Evolutionary conservation across 2,329 filamentous ascomycete species (phyloP), one percentile per base, ranked within the genome.

Genomic region (Magnaporthales sp.): DNA sequence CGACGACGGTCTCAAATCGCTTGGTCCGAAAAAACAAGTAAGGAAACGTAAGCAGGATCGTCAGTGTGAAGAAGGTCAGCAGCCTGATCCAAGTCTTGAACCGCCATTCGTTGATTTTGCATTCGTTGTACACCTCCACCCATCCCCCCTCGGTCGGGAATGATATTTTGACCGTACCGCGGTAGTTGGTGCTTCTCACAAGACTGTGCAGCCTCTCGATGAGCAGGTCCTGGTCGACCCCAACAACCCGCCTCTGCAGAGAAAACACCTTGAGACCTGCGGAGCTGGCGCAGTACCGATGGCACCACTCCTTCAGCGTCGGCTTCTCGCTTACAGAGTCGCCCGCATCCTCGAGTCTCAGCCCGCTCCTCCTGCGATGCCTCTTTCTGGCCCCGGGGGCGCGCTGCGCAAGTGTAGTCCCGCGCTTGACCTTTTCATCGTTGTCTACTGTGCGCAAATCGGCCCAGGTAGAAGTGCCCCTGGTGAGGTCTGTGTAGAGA

Each of bases 1-100:
- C 83, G 26, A 80, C 79, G 3, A 86, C 82, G 2, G 91, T 87
- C 69, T 89, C 83, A 77, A 88, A 93, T 63, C 85, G 81, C 73
- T 85, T 86, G 1, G 90, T 93, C 22, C 83, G 77, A 73, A 91
- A 82, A 76, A 86, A 88, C 13, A 93, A 80, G 67, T 85, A 83
- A 0, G 90, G 90, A 90, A 90, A 93, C 3, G 84, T 80, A 70
- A 93, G 80, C 67, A 93, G 72, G 82, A 90, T 90, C 13, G 90
- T 75, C 68, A 92, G 86, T 0, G 87, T 87, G 6, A 91, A 74
- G 73, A 85, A 87, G 77, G 88, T 91, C 10, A 91, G 61, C 80
- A 85, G 85, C 58, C 83, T 79, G 61, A 92, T 79, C 87, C 87
- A 91, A 7, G 74, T 74, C 0, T 82, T 88, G 62, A 87, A 78